These are phyloP conservation scores for Clathrospora elynae DNA, from an alignment of 2,329 filamentous ascomycete genomes.

Conservation along the genomic window DNA sequence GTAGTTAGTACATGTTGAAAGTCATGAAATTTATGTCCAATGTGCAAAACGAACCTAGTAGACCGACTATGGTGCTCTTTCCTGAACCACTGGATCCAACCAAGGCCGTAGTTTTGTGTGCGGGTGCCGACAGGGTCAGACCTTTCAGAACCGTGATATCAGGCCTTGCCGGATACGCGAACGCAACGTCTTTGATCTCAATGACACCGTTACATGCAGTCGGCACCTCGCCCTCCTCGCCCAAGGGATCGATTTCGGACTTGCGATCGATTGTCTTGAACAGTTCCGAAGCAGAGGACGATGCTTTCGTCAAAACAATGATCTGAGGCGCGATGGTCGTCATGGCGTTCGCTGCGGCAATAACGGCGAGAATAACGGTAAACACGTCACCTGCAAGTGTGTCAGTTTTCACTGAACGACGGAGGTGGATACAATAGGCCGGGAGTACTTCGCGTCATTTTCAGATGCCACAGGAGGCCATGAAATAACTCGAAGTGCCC, in stretches of 20 bases:
- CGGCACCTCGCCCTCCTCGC: conserved; percentile 29
- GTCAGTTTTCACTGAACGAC: no score
- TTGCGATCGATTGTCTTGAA: conserved; percentile 71
- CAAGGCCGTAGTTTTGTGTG: conserved; percentile 87
- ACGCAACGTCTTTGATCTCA: conserved; percentile 77
- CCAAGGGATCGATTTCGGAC: conserved; percentile 72
- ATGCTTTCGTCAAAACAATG: conserved; percentile 63
- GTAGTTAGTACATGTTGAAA: conserved; percentile 53
- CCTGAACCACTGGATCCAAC: conserved; percentile 94
- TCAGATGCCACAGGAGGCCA: no score
- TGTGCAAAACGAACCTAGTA: conserved; percentile 48
- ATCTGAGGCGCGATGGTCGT: conserved; percentile 88
- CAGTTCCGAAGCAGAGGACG: conserved; percentile 42
- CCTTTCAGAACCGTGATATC: conserved; percentile 87
- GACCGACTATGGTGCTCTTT: conserved; percentile 89
- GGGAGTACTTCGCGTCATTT: no score
- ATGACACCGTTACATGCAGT: conserved; percentile 57
- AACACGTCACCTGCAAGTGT: conserved; percentile 14
- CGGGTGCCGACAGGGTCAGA: conserved; percentile 77
- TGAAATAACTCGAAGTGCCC: neutral
- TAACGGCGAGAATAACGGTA: conserved; percentile 44
- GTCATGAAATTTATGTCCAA: conserved; percentile 54
- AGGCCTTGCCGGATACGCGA: conserved; percentile 91
- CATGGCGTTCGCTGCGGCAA: conserved; percentile 65
- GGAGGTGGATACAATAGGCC: no score